Evolutionary conservation across 345 rosid genomes (phyloP).

Genomic region (Turritis glabra): DNA sequence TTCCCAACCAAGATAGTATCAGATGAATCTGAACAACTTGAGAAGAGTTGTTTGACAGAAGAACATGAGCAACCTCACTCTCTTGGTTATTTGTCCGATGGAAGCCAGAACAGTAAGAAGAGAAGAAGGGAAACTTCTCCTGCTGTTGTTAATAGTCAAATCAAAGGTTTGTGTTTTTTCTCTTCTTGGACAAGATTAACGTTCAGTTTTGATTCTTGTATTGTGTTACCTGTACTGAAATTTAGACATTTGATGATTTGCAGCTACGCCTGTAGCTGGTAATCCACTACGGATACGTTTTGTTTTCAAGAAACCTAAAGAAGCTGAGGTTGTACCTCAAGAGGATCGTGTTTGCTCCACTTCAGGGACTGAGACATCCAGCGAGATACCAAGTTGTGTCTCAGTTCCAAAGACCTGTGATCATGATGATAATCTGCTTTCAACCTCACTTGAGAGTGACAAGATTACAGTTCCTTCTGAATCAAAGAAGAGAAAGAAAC

Average conservation of each 20-base stretch:
- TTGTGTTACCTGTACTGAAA: background rate
- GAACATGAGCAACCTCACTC: slow-evolving; percentile 23
- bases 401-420: background rate
- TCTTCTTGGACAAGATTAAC: background rate
- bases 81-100: slow-evolving; percentile 48
- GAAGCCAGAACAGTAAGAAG: slow-evolving; percentile 49
- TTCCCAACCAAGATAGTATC: slow-evolving; percentile 7
- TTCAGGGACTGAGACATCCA: slow-evolving; percentile 19
- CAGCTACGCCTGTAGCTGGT: slow-evolving; percentile 41
- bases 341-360: slow-evolving; percentile 39
- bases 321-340: slow-evolving; percentile 9
- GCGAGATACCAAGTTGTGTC: background rate
- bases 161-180: slow-evolving; percentile 38
- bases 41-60: slow-evolving; percentile 34
- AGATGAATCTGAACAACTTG: slow-evolving; percentile 36
- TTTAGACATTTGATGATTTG: background rate
- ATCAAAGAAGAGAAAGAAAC: slow-evolving; percentile 12
- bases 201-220: background rate
- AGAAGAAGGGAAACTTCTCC: slow-evolving; percentile 36
- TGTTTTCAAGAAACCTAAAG: slow-evolving; percentile 39
- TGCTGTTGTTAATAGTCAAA: slow-evolving; percentile 30
- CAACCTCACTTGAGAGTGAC: background rate
- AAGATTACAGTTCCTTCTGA: background rate
- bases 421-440: background rate
- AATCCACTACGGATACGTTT: slow-evolving; percentile 53